A percentile compares a stretch with the other conserved stretches of the same genome.
phyloP scores from a whole-genome alignment of 2,329 filamentous ascomycete genomes.

The Myriosclerotinia curreyana region DNA sequence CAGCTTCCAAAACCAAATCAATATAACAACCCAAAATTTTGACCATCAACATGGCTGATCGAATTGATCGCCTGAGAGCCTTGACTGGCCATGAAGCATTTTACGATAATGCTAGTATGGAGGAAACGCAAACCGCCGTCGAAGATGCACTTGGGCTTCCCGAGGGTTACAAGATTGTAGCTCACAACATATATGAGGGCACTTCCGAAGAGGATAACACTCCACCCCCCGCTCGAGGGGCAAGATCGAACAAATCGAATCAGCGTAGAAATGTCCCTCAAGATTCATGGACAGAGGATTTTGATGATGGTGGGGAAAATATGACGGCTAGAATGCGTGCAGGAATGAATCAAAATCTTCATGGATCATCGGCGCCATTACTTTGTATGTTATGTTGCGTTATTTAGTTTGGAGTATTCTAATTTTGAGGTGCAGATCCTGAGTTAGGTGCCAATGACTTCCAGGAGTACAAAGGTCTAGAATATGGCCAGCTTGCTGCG shows the following conservation, averaged over 20 bases:
- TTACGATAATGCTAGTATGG: not conserved
- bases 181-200: conserved; percentile 18
- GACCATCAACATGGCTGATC: conserved; percentile 4
- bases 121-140: not conserved
- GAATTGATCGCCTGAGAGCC: conserved; percentile 10
- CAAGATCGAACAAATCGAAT: not conserved
- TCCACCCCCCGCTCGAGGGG: not conserved
- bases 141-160: conserved; percentile 10
- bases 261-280: not conserved
- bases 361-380: conserved; percentile 12
- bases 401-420: not conserved
- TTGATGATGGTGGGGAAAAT: conserved; percentile 1
- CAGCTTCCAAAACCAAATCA: not conserved
- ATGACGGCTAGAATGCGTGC: conserved; percentile 4
- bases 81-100: conserved; percentile 15
- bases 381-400: not conserved
- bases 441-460: conserved; percentile 21
- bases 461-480: conserved; percentile 26
- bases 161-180: not conserved
- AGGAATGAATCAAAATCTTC: not conserved
- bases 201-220: conserved; percentile 6
- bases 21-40: not conserved
- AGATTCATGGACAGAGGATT: not conserved
- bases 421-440: conserved; percentile 7
- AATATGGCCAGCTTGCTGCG: conserved; percentile 33